These are phyloP conservation scores for Plasmodium sp. DNA, from an alignment of 169 alveolate species.

Conservation along the genomic window DNA sequence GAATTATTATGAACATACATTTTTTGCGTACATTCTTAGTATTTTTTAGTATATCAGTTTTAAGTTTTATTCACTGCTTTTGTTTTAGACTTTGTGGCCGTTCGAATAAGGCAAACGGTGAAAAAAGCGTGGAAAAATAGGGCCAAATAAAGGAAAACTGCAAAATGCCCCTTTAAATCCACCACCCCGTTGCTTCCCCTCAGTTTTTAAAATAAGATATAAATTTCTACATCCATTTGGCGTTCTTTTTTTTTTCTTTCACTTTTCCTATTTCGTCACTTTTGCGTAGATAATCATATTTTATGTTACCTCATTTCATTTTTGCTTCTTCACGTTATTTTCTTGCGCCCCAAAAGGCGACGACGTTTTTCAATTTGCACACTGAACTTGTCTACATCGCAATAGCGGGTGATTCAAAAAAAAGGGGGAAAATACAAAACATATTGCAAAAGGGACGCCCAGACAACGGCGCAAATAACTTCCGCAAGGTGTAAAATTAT, in stretches of 20 bases:
- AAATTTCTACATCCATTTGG: slow-evolving; percentile 18
- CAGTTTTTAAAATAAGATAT: slow-evolving; percentile 23
- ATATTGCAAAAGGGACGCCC: neutral
- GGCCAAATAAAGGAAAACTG: slow-evolving; percentile 1
- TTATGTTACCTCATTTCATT: neutral
- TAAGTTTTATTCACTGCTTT: neutral
- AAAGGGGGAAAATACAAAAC: neutral
- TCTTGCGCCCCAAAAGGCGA: neutral
- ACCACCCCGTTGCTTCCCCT: neutral
- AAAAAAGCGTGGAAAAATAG: neutral
- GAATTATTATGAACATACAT: slow-evolving; percentile 4
- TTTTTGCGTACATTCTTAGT: neutral
- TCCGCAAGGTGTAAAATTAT: neutral
- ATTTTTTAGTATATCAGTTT: neutral
- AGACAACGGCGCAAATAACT: neutral
- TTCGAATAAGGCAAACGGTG: neutral
- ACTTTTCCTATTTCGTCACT: neutral
- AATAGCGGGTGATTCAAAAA: neutral
- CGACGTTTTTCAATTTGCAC: neutral
- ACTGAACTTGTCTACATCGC: neutral
- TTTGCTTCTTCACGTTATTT: neutral
- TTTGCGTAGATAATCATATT: neutral
- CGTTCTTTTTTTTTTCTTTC: neutral
- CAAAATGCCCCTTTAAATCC: neutral
- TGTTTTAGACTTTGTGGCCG: neutral